These are phyloP conservation scores for Arachnopeziza araneosa DNA, from an alignment of 2,329 filamentous ascomycete genomes.

Conservation along the genomic window DNA sequence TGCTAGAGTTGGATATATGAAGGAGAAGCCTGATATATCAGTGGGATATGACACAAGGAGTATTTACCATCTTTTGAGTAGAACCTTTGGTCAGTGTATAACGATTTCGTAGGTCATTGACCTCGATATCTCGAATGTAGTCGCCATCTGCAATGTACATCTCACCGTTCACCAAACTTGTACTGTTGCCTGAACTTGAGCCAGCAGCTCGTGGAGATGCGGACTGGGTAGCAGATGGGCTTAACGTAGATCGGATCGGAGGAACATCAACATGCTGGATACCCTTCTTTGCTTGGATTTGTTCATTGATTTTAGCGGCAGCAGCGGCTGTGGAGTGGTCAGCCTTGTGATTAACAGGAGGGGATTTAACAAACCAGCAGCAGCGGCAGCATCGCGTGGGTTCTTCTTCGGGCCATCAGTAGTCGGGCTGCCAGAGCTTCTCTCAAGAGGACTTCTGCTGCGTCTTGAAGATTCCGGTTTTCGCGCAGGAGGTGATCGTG, in stretches of 20 bases:
- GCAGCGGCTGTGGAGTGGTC: constrained; percentile 60
- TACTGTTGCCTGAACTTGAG: constrained; percentile 33
- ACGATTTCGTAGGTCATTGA: constrained; percentile 94
- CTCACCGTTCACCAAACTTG: constrained; percentile 64
- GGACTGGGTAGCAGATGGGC: constrained; percentile 22
- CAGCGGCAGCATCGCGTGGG: constrained; percentile 64
- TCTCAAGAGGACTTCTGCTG: constrained; percentile 71
- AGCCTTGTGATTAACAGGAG: constrained; percentile 11
- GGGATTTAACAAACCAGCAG: constrained; percentile 56
- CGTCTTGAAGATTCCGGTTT: constrained; percentile 60
- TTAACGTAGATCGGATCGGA: constrained; percentile 54
- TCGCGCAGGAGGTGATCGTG: constrained; percentile 67
- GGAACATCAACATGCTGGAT: constrained; percentile 88
- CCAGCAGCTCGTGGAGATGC: constrained; percentile 23
- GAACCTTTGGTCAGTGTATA: constrained; percentile 96
- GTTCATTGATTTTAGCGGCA: constrained; percentile 80
- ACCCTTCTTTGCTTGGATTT: constrained; percentile 79
- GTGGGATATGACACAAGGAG: constrained; percentile 59
- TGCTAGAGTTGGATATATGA: constrained; percentile 27
- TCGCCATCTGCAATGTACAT: constrained; percentile 95
- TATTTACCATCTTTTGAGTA: constrained; percentile 99
- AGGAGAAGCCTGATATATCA: constrained; percentile 50
- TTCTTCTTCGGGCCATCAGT: constrained; percentile 35
- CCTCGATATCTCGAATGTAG: constrained; percentile 97
- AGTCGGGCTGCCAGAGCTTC: constrained; percentile 32